Base-by-base conservation (phyloP, 2,329 filamentous ascomycete genomes). In the Trichoderma sp. region DNA sequence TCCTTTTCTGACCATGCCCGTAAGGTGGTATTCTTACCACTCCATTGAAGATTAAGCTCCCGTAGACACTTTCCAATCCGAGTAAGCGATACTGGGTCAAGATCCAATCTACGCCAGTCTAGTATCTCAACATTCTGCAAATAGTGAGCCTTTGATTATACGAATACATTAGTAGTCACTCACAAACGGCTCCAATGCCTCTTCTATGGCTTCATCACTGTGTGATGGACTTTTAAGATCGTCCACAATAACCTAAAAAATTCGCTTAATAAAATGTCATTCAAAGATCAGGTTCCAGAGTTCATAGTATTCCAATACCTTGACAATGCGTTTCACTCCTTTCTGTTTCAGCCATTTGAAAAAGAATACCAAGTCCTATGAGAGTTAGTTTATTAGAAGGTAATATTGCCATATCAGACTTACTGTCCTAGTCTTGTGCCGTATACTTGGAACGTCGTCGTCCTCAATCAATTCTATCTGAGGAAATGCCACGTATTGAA, bases 201-300 rank as follows among this genome's bases (percentile, higher is more conserved):
- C 60, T 42, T 64, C 60, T 27, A 64, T 53, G 7, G 60, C 60
- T 54, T 64, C 12, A 19, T 64, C 60, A 15, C 48, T 54, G 25
- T 64, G 60, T 27, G 60, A 64, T 3, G 60, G 60, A 54, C 19
- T 3, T 37, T 37, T 17, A 7, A 64, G 2, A 39, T 64, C 60
- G 32, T 64, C 48, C 10, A 64, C 48, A 29, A 52, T 54, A 19
- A 64, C 60, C 60, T 64, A 32, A 34, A 42, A 10, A 7, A 12
- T 6, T 13, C 12, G 32, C 22, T 48, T n/a, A 34, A 64, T 48
- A 13, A 35, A 29, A 29, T 9, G 1, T 15, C 17, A 37, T 19
- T 17, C 22, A 1, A 17, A 12, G 3, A 1, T 58, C 22, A n/a
- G 32, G 6, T 8, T 45, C 4, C 39, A 45, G 19, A 19, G 1